These are phyloP conservation scores for Coprinopsis marcescibilis DNA, from an alignment of 768 basidiomycete species.

Conservation along the genomic window DNA sequence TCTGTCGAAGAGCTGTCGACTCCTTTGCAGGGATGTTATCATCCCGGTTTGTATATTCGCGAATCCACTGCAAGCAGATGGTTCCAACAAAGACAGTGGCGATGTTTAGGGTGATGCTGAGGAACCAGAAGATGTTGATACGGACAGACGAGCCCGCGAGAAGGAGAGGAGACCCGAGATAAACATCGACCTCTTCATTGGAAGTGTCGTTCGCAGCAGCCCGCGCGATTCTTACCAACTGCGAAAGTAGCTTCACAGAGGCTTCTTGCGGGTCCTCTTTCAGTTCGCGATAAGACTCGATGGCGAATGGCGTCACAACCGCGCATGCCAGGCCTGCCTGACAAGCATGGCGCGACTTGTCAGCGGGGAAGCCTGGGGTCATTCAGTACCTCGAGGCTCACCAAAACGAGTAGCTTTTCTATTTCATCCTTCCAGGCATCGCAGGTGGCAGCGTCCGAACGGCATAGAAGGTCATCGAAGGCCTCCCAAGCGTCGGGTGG, in stretches of 20 bases:
- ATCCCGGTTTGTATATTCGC: conserved; percentile 16
- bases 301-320: conserved; percentile 3
- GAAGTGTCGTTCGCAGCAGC: background rate
- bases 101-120: conserved; percentile 17
- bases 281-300: conserved; percentile 2
- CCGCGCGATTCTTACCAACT: background rate
- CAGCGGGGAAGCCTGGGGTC: background rate
- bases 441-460: background rate
- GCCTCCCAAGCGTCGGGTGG: background rate
- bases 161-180: background rate
- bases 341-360: background rate
- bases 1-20: conserved; percentile 18
- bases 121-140: conserved; percentile 18
- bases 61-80: conserved; percentile 21
- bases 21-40: conserved; percentile 14
- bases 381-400: background rate
- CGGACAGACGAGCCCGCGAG: background rate
- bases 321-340: conserved; percentile 3
- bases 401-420: conserved; percentile 3
- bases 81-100: conserved; percentile 16
- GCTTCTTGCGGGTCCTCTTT: background rate
- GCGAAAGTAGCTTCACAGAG: background rate
- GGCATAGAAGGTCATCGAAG: background rate
- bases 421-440: conserved; percentile 8
- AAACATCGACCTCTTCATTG: background rate